Evolutionary conservation across 164 flowering plant species (phyloP), one percentile per base, ranked within the genome.

Genomic region (Cinnamomum micranthum): DNA sequence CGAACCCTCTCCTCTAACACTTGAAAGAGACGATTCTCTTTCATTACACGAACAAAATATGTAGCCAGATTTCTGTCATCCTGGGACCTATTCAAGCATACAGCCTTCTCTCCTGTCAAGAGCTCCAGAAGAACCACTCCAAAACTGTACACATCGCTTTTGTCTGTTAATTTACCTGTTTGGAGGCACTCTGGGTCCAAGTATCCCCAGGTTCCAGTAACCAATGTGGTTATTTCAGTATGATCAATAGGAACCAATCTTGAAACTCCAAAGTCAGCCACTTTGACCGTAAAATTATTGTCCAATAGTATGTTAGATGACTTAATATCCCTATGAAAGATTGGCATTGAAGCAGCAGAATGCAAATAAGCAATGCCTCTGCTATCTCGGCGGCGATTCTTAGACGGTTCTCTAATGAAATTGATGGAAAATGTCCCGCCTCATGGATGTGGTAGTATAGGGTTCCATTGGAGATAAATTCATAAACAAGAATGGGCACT

Each of bases 251-350:
- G 84, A 35, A 85, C 80, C 12, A 82, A 69, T 28, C 83, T 75
- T 28, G 89, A 85, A 35, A 80, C 73, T 0, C 89, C 88, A 63
- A 87, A 85, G 71, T 87, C 87, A 1, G 88, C 71, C 9, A 87
- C 87, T 65, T 85, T 87, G 0, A 87, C 83, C 0, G 59, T 78
- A 68, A 62, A 82, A 20, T 68, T 66, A 10, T 79, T 81, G 28
- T 86, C 87, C 20, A 86, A 55, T 17, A 87, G 81, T 74, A 87
- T 82, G 52, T 87, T 87, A 3, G 82, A 20, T 9, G 85, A 70
- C 72, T 83, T 86, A 24, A 85, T 69, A 59, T 87, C 89, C 33
- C 89, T 74, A 33, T 87, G 89, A 35, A 82, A 70, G 4, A 87
- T 82, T 1, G 88, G 86, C 50, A 75, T 66, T 1, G 83, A 81